These are phyloP conservation scores for Hygrophila difformis DNA, from an alignment of 257 asterid species.

Conservation along the genomic window DNA sequence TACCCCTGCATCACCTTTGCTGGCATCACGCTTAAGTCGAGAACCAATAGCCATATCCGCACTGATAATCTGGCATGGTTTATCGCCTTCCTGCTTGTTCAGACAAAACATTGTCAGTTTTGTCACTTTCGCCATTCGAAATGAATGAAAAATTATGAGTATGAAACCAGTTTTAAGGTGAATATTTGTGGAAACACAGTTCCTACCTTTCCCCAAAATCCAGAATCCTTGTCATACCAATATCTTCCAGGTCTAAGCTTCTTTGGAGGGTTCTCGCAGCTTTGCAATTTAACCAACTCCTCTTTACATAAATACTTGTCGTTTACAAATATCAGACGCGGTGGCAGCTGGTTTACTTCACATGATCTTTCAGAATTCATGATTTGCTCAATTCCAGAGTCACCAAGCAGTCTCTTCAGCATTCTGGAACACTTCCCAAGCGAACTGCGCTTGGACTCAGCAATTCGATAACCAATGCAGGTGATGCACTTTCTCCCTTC, in stretches of 20 bases:
- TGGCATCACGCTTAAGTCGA: slow-evolving; percentile 49
- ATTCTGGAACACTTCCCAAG: slow-evolving; percentile 66
- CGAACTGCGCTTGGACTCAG: slow-evolving; percentile 49
- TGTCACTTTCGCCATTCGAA: not conserved
- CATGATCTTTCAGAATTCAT: slow-evolving; percentile 51
- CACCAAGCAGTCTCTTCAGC: slow-evolving; percentile 44
- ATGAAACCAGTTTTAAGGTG: too few species aligned
- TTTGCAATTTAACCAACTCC: slow-evolving; percentile 45
- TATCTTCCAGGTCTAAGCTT: slow-evolving; percentile 55
- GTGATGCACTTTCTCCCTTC: slow-evolving; percentile 85
- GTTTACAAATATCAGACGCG: slow-evolving; percentile 49
- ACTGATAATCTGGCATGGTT: slow-evolving; percentile 44
- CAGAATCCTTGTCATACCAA: slow-evolving; percentile 78
- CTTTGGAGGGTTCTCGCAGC: slow-evolving; percentile 36
- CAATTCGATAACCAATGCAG: slow-evolving; percentile 50
- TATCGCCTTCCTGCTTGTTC: slow-evolving; percentile 52
- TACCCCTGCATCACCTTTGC: slow-evolving; percentile 51
- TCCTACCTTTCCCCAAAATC: slow-evolving; percentile 75
- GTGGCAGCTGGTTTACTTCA: slow-evolving; percentile 60
- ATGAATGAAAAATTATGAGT: not conserved
- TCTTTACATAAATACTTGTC: slow-evolving; percentile 38
- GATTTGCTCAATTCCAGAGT: slow-evolving; percentile 33
- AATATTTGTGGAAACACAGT: not conserved
- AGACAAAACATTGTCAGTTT: not conserved
- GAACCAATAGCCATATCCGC: slow-evolving; percentile 53